A percentile compares a stretch with the other conserved stretches of the same genome.
Evolutionary conservation across 768 basidiomycete genomes (phyloP).

Genomic region (Hysterangium stoloniferum): DNA sequence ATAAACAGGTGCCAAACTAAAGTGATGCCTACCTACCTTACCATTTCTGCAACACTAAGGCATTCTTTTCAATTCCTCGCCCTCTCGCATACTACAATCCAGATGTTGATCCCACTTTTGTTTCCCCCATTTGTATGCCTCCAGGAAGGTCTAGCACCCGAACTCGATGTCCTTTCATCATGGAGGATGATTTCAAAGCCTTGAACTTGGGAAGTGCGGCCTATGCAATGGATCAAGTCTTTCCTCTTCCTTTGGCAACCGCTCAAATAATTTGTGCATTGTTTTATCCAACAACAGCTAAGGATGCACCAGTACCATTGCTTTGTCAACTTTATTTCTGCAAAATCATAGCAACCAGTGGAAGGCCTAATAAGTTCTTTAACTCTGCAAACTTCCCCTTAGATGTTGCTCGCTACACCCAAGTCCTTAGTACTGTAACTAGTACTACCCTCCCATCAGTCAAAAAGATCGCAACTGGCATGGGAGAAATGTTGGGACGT

Average conservation of each 20-base stretch:
- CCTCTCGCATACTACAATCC: slow-evolving; percentile 19
- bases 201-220: slow-evolving; percentile 13
- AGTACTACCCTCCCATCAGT: slow-evolving; percentile 8
- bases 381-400: slow-evolving; percentile 25
- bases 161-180: neutral
- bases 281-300: slow-evolving; percentile 14
- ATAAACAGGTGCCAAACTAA: too few species aligned
- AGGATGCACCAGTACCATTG: slow-evolving; percentile 12
- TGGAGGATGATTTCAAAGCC: neutral
- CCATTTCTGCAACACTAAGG: slow-evolving; percentile 15
- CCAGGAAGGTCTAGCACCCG: neutral
- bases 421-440: slow-evolving; percentile 4
- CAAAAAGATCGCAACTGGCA: slow-evolving; percentile 19
- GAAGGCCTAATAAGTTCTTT: slow-evolving; percentile 17
- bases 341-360: slow-evolving; percentile 15
- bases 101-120: neutral
- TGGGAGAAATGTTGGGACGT: slow-evolving; percentile 25
- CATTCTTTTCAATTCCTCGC: slow-evolving; percentile 20
- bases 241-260: slow-evolving; percentile 15
- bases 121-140: neutral
- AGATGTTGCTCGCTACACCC: slow-evolving; percentile 19
- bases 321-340: slow-evolving; percentile 26
- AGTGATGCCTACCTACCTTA: too few species aligned
- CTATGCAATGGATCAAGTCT: slow-evolving; percentile 26
- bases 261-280: slow-evolving; percentile 15